phyloP scores from a whole-genome alignment of 2,329 filamentous ascomycete genomes.

The Cryphonectria carpinicola region DNA sequence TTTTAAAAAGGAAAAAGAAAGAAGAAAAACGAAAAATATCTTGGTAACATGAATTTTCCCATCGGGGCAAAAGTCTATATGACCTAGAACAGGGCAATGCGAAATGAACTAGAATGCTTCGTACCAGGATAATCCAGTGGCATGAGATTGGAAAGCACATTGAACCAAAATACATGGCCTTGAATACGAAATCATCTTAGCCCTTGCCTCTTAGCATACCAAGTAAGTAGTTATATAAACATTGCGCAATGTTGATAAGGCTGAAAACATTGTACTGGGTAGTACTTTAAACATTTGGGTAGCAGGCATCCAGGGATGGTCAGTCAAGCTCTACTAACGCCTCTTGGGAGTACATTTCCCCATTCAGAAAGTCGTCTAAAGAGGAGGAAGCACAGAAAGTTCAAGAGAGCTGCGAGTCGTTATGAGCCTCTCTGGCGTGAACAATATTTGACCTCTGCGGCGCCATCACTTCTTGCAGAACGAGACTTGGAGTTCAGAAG shows the following conservation, averaged over 20 bases:
- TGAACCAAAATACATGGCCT: not conserved
- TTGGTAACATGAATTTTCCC: not conserved
- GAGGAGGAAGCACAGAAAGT: not conserved
- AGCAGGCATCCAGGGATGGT: not conserved
- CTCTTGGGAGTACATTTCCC: not conserved
- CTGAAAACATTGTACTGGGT: not conserved
- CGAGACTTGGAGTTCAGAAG: constrained; percentile 26
- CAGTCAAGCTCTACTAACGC: not conserved
- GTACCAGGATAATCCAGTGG: not conserved
- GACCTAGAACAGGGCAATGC: not conserved
- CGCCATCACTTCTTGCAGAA: not conserved
- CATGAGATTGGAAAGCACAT: not conserved
- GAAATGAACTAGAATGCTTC: not conserved
- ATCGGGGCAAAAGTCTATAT: not conserved
- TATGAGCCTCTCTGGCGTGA: too few species aligned
- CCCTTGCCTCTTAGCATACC: not conserved
- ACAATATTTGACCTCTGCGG: not conserved
- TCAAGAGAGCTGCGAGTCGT: too few species aligned
- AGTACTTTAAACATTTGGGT: not conserved
- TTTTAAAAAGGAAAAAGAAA: not conserved
- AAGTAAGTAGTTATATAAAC: not conserved
- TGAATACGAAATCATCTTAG: not conserved
- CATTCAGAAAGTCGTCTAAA: not conserved
- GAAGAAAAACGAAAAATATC: not conserved
- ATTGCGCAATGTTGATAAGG: not conserved